These are phyloP conservation scores for Claviceps maximensis DNA, from an alignment of 2,329 filamentous ascomycete species.

Conservation along the genomic window DNA sequence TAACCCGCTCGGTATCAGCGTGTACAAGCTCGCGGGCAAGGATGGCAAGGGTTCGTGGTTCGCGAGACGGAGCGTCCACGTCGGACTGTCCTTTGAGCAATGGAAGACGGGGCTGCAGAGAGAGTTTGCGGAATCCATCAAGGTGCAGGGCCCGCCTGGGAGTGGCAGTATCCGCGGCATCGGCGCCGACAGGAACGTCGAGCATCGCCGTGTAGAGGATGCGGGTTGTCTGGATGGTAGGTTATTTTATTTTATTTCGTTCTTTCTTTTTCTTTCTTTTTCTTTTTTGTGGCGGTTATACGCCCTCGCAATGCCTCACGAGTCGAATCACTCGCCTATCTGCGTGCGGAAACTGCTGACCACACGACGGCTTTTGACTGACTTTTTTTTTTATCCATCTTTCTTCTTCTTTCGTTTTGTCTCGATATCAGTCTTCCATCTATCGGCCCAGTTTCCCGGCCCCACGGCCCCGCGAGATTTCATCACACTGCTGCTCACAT, in stretches of 20 bases:
- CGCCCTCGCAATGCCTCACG: too few relatives aligned
- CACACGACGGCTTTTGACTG: background rate
- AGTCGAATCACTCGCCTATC: too few relatives aligned
- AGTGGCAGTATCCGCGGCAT: conserved; percentile 72
- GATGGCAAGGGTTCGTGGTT: conserved; percentile 88
- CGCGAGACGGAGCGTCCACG: conserved; percentile 69
- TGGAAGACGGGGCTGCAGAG: conserved; percentile 65
- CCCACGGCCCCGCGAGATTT: conserved; percentile 84
- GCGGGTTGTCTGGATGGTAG: conserved; percentile 50
- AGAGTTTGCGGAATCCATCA: conserved; percentile 70
- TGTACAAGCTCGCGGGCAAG: conserved; percentile 68
- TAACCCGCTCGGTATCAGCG: conserved; percentile 61
- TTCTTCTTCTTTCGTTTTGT: background rate
- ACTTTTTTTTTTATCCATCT: background rate
- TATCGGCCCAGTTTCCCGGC: conserved; percentile 81
- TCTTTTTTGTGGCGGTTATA: too few relatives aligned
- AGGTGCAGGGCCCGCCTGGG: conserved; percentile 54
- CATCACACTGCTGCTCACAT: conserved; percentile 63
- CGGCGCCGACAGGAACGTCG: conserved; percentile 64
- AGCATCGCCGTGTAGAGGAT: conserved; percentile 43
- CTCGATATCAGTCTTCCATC: conserved; percentile 52
- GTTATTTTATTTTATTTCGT: too few relatives aligned
- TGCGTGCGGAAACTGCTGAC: too few relatives aligned
- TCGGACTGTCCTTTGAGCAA: conserved; percentile 60
- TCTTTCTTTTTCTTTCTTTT: too few relatives aligned